Evolutionary conservation across 306 rosid genomes (phyloP), one percentile per base, ranked within the genome.

Genomic region (Hippophae gyantsensis): DNA sequence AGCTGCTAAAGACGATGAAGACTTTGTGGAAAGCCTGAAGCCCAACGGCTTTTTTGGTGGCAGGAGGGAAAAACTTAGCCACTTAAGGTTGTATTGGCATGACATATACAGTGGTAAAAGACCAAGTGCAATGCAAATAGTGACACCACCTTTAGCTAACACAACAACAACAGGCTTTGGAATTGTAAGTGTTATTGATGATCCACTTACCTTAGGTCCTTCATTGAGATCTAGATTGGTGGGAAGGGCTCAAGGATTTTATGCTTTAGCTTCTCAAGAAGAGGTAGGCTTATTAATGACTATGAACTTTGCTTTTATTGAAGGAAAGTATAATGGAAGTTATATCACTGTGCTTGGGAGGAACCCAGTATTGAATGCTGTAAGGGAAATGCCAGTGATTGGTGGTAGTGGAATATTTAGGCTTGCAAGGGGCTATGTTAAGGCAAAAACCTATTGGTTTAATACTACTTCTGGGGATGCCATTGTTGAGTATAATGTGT

Each of bases 321-420:
- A 80, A 46, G 95, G 95, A 13, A 86, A 89, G 47, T 86, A 81
- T 38, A 86, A 78, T 43, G 95, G 95, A 0, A 89, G 97, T 67
- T 81, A 79, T 8, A 47, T 89, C 54, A 83, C 89, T 0, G 58
- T 89, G 14, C 58, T 86, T 14, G 97, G 97, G 6, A 95, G 68
- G 23, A 86, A 89, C 57, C 73, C 69, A 1, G 64, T 84, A 5
- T 58, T 72, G 61, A 7, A 68, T 3, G 70, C 68, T 52, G 71
- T 68, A 12, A 82, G 97, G 52, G 93, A 89, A 65, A 76, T 89
- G 97, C 95, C 93, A 9, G 85, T 84, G 60, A 74, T 86, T 13
- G 95, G 95, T 27, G 95, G 97, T 0, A 86, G 92, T 56, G 93
- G 97, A 0, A 71, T 83, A 18, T 89, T 89, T 70, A 42, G 87